A percentile compares a stretch with the other conserved stretches of the same genome.
phyloP scores from a whole-genome alignment of 2,329 filamentous ascomycete species.

The Fusarium pseudonygamai region DNA sequence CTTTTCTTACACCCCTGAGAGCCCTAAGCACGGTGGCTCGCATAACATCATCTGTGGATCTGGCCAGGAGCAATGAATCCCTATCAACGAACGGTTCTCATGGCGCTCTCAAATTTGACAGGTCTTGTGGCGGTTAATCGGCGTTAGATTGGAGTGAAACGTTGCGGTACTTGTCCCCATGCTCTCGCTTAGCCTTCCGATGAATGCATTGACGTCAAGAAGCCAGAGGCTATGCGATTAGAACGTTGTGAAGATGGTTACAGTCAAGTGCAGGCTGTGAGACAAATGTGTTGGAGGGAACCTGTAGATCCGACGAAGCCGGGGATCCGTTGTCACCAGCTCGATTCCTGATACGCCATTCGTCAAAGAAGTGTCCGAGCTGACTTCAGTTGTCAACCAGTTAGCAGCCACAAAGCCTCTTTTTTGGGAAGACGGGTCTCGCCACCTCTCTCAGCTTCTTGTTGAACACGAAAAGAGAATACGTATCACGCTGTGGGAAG shows the following conservation, averaged over 20 bases:
- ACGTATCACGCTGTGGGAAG: constrained; percentile 17
- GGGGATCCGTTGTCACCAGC: constrained; percentile 5
- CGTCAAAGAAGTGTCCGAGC: constrained; percentile 21
- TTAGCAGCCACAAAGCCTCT: constrained; percentile 31
- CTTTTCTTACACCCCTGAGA: constrained; percentile 3
- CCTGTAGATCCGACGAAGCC: constrained; percentile 14
- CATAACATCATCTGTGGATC: constrained; percentile 36
- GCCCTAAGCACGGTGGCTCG: constrained; percentile 12
- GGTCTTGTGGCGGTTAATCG: constrained; percentile 4
- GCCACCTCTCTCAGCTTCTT: constrained; percentile 24
- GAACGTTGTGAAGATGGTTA: neutral
- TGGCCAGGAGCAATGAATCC: constrained; percentile 18
- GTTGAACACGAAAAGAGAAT: constrained; percentile 2
- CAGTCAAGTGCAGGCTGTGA: neutral
- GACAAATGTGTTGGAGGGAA: neutral
- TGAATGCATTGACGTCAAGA: constrained; percentile 12
- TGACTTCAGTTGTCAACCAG: constrained; percentile 25
- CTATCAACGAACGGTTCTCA: constrained; percentile 12
- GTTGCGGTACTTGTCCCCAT: neutral
- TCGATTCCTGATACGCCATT: constrained; percentile 26
- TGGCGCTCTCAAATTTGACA: constrained; percentile 3
- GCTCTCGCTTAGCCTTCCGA: constrained; percentile 1
- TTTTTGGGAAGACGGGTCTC: constrained; percentile 23
- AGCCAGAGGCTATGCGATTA: neutral
- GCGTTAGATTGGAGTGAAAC: constrained; percentile 5